Base-by-base conservation (phyloP, 148 eudicot species). In the Camellia lanceoleosa region DNA sequence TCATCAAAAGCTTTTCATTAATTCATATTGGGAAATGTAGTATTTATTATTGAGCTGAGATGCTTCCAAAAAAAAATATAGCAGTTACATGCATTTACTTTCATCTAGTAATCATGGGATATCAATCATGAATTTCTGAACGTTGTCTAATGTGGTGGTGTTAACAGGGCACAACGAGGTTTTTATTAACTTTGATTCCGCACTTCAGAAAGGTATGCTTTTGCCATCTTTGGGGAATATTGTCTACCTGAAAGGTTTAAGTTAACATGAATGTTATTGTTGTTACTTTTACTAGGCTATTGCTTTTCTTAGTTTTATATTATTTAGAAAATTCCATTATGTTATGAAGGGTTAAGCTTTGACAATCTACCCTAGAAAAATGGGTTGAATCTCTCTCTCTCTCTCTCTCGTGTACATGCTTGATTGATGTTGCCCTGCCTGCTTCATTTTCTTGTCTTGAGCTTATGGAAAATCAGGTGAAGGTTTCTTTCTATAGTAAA, bases 141-240 rank as follows among this genome's bases (percentile, higher is more conserved):
- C 23, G 1, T 56, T 58, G 38, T 12, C 58, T 60, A 54, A 44
- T 20, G 1, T 81, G 16, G 4, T 76, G 69, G 55, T 61, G 69
- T 74, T 83, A 64, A 49, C 90, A 96, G 99, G 99, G 99, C 7
- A 86, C 49, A 66, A 92, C 98, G 7, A 90, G 90, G 80, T 88
- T 96, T 71, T 75, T 96, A 90, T 86, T 96, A 66, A 96, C 98
- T 14, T 56, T 80, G 73, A 92, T 96, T 78, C 99, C 99, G 30
- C 86, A 93, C 82, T 96, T 96, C 68, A 83, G 99, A 88, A 87
- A 91, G 99, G 99, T 96, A 75, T 42, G 85, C 3, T 54, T 73
- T 42, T 56, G 16, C 19, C 23, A 63, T 60, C 47, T 74, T 68
- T 15, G 10, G 2, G 41, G 55, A 3, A n/a, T 43, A 61, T 47